Percentiles rank a stretch among this genome's conserved stretches.
These are phyloP conservation scores for Pichia kluyveri DNA, from an alignment of 805 yeast genomes.

Conservation along the genomic window DNA sequence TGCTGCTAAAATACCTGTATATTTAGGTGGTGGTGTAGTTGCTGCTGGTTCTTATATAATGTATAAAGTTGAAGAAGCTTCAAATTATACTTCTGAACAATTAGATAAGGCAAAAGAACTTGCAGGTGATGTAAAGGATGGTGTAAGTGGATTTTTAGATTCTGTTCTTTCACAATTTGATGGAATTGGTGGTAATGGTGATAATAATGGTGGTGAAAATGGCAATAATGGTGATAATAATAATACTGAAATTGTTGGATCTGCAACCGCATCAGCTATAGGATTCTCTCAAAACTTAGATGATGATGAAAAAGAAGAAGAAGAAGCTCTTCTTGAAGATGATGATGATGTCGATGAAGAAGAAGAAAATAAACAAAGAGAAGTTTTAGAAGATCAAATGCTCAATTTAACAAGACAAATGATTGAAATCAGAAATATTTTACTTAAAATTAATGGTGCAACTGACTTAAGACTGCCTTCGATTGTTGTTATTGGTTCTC, in stretches of 20 bases:
- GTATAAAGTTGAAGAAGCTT: constrained; percentile 85
- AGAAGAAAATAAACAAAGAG: constrained; percentile 36
- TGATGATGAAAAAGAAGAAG: constrained; percentile 30
- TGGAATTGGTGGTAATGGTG: constrained; percentile 18
- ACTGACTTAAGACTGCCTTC: constrained; percentile 82
- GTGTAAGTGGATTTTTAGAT: constrained; percentile 28
- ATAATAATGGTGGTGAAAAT: constrained; percentile 18
- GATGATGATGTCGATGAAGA: constrained; percentile 37
- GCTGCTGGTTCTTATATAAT: constrained; percentile 93
- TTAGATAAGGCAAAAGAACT: constrained; percentile 53
- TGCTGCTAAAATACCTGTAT: constrained; percentile 61
- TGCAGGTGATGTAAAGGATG: constrained; percentile 42
- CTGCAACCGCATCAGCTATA: constrained; percentile 48
- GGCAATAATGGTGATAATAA: constrained; percentile 12
- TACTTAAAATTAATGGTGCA: constrained; percentile 62
- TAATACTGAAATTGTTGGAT: constrained; percentile 35
- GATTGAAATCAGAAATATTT: constrained; percentile 86
- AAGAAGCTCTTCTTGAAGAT: constrained; percentile 39
- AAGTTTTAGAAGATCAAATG: constrained; percentile 69
- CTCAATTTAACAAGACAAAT: constrained; percentile 84
- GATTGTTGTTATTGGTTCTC: constrained; percentile 95
- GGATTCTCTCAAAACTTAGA: constrained; percentile 27
- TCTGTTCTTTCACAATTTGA: constrained; percentile 12
- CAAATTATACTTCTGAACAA: constrained; percentile 59
- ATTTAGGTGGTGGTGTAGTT: constrained; percentile 82